Percentiles rank a stretch among this genome's conserved stretches.
phyloP scores from a whole-genome alignment of 2,329 filamentous ascomycete genomes.

The Chaetomiaceae sp. region DNA sequence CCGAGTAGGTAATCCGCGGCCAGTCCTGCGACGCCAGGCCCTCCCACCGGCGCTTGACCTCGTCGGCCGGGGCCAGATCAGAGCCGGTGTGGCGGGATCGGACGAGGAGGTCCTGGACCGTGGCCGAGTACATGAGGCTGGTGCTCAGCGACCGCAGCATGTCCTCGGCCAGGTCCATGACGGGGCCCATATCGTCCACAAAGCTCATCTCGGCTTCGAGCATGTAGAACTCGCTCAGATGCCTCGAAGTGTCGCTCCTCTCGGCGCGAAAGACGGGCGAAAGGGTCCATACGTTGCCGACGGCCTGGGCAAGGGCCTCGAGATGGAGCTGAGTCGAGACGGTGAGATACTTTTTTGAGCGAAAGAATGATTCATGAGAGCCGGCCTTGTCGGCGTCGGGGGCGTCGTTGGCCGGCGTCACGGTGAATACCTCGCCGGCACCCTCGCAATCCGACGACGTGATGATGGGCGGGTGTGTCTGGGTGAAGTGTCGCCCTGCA shows the following conservation, averaged over 20 bases:
- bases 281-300: slow-evolving; percentile 89
- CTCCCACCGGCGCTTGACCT: slow-evolving; percentile 67
- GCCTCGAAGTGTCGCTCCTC: slow-evolving; percentile 85
- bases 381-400: slow-evolving; percentile 31
- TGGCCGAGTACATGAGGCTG: slow-evolving; percentile 38
- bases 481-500: slow-evolving; percentile 62
- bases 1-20: slow-evolving; percentile 78
- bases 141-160: slow-evolving; percentile 58
- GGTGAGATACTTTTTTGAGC: slow-evolving; percentile 84
- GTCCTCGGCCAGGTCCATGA: slow-evolving; percentile 78
- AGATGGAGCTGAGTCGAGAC: slow-evolving; percentile 94
- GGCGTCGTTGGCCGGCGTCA: slow-evolving; percentile 44
- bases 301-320: slow-evolving; percentile 81
- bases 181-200: slow-evolving; percentile 59
- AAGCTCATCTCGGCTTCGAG: slow-evolving; percentile 88
- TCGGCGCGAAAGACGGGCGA: slow-evolving; percentile 94
- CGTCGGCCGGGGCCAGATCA: slow-evolving; percentile 41
- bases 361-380: slow-evolving; percentile 65
- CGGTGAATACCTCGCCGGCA: slow-evolving; percentile 85
- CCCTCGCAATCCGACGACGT: slow-evolving; percentile 98
- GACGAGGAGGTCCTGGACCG: slow-evolving; percentile 41
- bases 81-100: slow-evolving; percentile 26
- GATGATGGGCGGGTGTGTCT: slow-evolving; percentile 89
- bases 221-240: slow-evolving; percentile 99
- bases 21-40: slow-evolving; percentile 59